These are phyloP conservation scores for Solanum paucissectum DNA, from an alignment of 257 asterid species.

Conservation along the genomic window DNA sequence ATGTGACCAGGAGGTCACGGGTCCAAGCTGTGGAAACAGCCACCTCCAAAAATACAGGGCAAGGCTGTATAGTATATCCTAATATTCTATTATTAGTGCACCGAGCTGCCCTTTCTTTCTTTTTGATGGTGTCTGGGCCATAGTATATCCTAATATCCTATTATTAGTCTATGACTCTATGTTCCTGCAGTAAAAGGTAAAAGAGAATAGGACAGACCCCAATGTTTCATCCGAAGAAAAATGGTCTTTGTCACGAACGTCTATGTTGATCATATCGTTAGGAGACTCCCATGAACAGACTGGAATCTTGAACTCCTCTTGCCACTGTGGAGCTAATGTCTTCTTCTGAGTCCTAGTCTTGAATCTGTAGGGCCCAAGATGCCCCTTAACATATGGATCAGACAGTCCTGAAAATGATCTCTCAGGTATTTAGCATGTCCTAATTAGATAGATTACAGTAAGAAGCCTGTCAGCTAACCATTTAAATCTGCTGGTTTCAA, in stretches of 20 bases:
- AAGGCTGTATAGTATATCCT: not conserved
- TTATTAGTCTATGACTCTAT: not conserved
- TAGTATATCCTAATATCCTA: not conserved
- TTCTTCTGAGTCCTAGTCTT: slow-evolving; percentile 72
- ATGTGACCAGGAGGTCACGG: not conserved
- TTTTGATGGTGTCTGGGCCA: not conserved
- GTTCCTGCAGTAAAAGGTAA: not conserved
- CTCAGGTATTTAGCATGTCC: not conserved
- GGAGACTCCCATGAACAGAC: slow-evolving; percentile 75
- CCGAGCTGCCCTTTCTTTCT: not conserved
- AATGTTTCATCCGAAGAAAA: slow-evolving; percentile 52
- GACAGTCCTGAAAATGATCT: slow-evolving; percentile 64
- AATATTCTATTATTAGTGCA: not conserved
- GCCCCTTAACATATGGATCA: slow-evolving; percentile 90
- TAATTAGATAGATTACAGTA: not conserved
- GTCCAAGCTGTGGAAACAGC: not conserved
- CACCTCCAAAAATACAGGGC: not conserved
- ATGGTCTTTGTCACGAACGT: slow-evolving; percentile 79
- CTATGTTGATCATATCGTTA: slow-evolving; percentile 48
- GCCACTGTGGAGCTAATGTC: slow-evolving; percentile 87
- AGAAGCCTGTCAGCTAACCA: slow-evolving; percentile 28
- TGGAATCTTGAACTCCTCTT: slow-evolving; percentile 89
- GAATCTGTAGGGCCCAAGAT: slow-evolving; percentile 74
- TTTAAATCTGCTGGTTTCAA: slow-evolving; percentile 84
- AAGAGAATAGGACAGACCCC: slow-evolving; percentile 49